Conservation (phyloP, 2,329 filamentous ascomycete species). For the Pseudopyricularia javanii region DNA sequence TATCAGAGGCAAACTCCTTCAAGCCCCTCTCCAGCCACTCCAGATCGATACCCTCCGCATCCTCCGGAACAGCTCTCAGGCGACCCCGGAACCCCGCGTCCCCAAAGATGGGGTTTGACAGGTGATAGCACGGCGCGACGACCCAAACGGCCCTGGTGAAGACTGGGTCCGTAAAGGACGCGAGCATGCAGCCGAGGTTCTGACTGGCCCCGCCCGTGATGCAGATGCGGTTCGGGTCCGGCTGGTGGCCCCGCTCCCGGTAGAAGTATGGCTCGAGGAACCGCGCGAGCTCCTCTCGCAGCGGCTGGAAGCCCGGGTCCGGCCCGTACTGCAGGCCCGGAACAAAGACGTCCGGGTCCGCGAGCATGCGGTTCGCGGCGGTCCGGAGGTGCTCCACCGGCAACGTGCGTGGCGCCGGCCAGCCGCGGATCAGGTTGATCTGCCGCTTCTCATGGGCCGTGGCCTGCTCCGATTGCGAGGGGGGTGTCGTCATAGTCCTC, state of each 20-base stretch:
- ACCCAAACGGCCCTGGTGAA: slow-evolving; percentile 70
- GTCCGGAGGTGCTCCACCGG: slow-evolving; percentile 49
- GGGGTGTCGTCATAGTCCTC: not conserved
- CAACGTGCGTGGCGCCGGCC: slow-evolving; percentile 52
- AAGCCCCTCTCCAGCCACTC: slow-evolving; percentile 41
- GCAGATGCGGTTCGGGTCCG: slow-evolving; percentile 50
- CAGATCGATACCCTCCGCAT: slow-evolving; percentile 65
- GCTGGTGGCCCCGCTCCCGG: slow-evolving; percentile 8
- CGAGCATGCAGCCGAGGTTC: slow-evolving; percentile 64
- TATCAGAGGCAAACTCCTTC: slow-evolving; percentile 13
- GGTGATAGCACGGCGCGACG: slow-evolving; percentile 70
- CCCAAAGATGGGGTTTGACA: slow-evolving; percentile 76
- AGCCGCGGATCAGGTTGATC: slow-evolving; percentile 58
- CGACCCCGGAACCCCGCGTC: slow-evolving; percentile 63
- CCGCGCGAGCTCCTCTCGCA: slow-evolving; percentile 53
- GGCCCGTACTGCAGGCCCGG: slow-evolving; percentile 70
- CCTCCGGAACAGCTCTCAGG: slow-evolving; percentile 61
- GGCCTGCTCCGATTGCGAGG: not conserved
- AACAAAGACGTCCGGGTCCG: slow-evolving; percentile 42
- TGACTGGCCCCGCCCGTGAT: slow-evolving; percentile 81
- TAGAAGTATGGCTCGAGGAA: slow-evolving; percentile 59
- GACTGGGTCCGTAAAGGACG: slow-evolving; percentile 67
- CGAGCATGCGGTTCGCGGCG: slow-evolving; percentile 49
- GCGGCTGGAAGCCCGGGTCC: slow-evolving; percentile 59
- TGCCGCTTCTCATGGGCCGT: slow-evolving; percentile 17